Conservation (phyloP, 1,139 yeast genomes). For the Zhuliangozyma parablackwelliae region DNA sequence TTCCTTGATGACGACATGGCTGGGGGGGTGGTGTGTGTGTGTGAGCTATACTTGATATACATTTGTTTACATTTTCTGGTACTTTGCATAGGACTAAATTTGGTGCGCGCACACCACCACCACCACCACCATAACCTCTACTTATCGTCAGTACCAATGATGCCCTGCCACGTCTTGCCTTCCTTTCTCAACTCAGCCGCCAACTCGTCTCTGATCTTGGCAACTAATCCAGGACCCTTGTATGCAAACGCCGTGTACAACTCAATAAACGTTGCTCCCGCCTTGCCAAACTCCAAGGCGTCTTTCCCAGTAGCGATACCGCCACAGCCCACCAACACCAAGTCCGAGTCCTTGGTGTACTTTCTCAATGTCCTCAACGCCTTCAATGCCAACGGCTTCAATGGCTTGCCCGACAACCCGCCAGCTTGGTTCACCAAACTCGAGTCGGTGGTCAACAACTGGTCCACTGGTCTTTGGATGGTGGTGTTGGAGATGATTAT, state of each 20-base stretch:
- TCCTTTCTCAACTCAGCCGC: conserved; percentile 60
- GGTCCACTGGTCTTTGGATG: conserved; percentile 61
- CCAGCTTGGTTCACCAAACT: conserved; percentile 59
- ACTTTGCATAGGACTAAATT: too few species aligned
- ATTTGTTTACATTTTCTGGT: too few species aligned
- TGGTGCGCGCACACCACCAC: too few species aligned
- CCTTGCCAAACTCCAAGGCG: conserved; percentile 85
- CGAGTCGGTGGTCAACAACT: conserved; percentile 44
- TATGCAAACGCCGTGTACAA: conserved; percentile 88
- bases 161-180: conserved; percentile 81
- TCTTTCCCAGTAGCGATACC: conserved; percentile 84
- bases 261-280: conserved; percentile 88
- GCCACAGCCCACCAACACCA: conserved; percentile 89
- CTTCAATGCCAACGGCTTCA: conserved; percentile 71
- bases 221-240: conserved; percentile 86
- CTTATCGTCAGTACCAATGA: conserved; percentile 54
- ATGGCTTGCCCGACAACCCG: conserved; percentile 90
- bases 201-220: conserved; percentile 73
- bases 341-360: conserved; percentile 64
- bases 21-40: too few species aligned
- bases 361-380: conserved; percentile 70
- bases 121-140: not conserved
- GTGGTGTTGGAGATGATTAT: conserved; percentile 92
- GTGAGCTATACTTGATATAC: too few species aligned
- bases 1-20: conserved; percentile 16